These are phyloP conservation scores for Ophiosphaerella narmari DNA, from an alignment of 2,329 filamentous ascomycete species.

Conservation along the genomic window DNA sequence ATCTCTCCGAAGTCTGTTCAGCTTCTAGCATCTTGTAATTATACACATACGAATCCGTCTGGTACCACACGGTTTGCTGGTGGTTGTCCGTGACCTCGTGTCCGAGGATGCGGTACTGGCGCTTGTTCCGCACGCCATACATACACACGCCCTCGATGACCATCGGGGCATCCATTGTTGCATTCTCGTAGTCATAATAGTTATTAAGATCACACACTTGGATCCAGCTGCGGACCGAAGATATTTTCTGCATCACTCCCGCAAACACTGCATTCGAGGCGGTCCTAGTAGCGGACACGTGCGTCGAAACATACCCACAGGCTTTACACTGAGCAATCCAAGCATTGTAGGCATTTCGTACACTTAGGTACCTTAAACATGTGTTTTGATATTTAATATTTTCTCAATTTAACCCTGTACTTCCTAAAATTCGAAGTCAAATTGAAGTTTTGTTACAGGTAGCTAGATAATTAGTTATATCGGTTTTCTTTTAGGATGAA, in stretches of 20 bases:
- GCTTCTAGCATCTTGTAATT: constrained; percentile 12
- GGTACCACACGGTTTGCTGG: constrained; percentile 20
- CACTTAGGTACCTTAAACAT: too few relatives aligned
- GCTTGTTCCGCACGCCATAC: constrained; percentile 18
- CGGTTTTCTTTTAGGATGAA: too few relatives aligned
- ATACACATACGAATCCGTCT: constrained; percentile 3
- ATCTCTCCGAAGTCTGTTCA: constrained; percentile 22
- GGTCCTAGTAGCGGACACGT: constrained; percentile 26
- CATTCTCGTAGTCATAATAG: background rate
- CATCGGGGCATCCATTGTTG: constrained; percentile 6
- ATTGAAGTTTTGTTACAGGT: too few relatives aligned
- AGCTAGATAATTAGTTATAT: too few relatives aligned
- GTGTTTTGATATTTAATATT: too few relatives aligned
- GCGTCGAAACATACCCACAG: constrained; percentile 24
- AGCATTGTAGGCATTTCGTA: constrained; percentile 17
- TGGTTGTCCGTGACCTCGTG: constrained; percentile 18
- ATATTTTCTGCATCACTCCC: constrained; percentile 22
- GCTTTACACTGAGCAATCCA: constrained; percentile 21
- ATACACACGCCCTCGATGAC: constrained; percentile 19
- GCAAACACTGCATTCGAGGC: constrained; percentile 21
- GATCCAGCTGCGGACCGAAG: constrained; percentile 8
- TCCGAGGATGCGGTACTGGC: constrained; percentile 25
- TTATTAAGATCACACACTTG: constrained; percentile 18
- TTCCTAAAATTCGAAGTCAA: too few relatives aligned
- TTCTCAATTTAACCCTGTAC: too few relatives aligned